Evolutionary conservation across 768 basidiomycete genomes (phyloP), one percentile per base, ranked within the genome.

Genomic region (Xanthoconium purpureum): DNA sequence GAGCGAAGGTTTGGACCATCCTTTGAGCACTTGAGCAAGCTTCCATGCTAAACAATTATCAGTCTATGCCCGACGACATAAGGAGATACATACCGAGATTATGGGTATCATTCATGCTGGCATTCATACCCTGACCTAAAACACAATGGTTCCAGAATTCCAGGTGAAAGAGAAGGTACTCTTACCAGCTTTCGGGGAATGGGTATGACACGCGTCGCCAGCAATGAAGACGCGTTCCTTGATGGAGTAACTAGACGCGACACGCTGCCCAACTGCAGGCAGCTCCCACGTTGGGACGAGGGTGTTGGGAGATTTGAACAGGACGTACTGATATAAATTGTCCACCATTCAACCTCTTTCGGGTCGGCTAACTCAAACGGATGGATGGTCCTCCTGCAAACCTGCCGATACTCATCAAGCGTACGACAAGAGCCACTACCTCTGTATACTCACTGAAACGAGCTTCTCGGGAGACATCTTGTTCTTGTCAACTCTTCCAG

Each of bases 71-170:
- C 10, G 20, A 13, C 14, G 8, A 52, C 3, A 11, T 5, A 17
- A 3, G 30, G 6, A 40, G 11, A 39, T 6, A 56, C 71, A 42
- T 56, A 80, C 84, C 79, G 24, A 90, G 77, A 63, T 89, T 89
- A 58, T 87, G 87, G 17, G 84, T 79, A 64, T 89, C 88, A 47
- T 82, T 84, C 83, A 89, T 88, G 58, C 84, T 84, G 9, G 86
- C 87, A 61, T 88, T 88, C 87, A 88, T 85, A 12, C 86, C 88
- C 66, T 89, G 88, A 14, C 87, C 84, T 84, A 33, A 17, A 39
- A 48, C 40, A 20, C 33, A 54, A 36, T 43, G 18, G 30, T 44
- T 28, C 4, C 15, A 14, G 20, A 38, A 30, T 38, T 32, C 17
- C 14, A 24, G 3, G 17, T 39, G 6, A 33, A 17, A 43, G 10